Evolutionary conservation across 2,329 filamentous ascomycete genomes (phyloP), one percentile per base, ranked within the genome.

Genomic region (Juglanconis oblonga): DNA sequence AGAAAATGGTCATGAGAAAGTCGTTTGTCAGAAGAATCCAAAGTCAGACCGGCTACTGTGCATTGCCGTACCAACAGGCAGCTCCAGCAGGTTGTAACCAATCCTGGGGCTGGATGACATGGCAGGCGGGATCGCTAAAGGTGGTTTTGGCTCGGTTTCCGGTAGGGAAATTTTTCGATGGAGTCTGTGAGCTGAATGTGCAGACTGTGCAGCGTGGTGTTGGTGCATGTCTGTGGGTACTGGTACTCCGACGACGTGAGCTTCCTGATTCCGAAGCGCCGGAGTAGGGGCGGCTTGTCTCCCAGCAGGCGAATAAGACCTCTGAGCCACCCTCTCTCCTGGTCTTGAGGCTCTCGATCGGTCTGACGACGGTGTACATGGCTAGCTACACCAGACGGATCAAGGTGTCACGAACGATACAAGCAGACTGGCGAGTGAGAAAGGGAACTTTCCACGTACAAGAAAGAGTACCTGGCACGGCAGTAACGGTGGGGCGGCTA

Each of bases 401-500:
- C 17, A n/a, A 44, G 7, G 60, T 52, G 57, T 40, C 33, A 60
- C 58, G 52, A 50, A 29, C 38, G 32, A 49, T 32, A 29, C 44
- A 62, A 52, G 44, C 33, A 29, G 42, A 33, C 29, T 42, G 44
- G 48, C 52, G 49, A 35, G 52, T 45, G 45, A 36, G 49, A 40
- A 47, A 14, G 52, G 44, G 40, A 33, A 11, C 32, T 33, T 17
- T 42, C 31, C 44, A 52, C 44, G 52, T 42, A 47, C 60, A 55
- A 17, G 42, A n/a, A 45, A 29, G 33, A 56, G 55, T 58, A 58
- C 54, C 51, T 57, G 14, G 14, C 33, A 50, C 29, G 45, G 29
- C 45, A 57, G 53, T 56, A 55, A 44, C 49, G 61, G 58, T 62
- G 61, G 58, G 61, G 61, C 61, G 51, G 61, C 61, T 71, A 68